Evolutionary conservation across 2,329 filamentous ascomycete genomes (phyloP), one percentile per base, ranked within the genome.

Genomic region (Lachnellula subtilissima): DNA sequence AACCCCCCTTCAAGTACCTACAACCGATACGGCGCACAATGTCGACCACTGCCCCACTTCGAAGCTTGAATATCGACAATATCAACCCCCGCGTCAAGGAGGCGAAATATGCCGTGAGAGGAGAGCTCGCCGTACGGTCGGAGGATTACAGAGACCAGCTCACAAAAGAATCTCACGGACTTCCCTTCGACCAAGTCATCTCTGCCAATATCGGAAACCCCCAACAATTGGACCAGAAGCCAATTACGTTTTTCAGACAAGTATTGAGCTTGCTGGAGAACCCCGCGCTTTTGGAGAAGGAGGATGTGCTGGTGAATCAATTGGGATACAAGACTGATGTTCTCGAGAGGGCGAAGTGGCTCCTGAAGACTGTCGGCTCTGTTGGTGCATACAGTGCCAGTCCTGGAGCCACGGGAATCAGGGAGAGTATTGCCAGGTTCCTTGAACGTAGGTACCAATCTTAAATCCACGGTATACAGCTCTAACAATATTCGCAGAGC

Each of bases 181-280:
- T 97, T 50, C 93, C 94, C 49, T 99, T 99, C 74, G 80, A 89
- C 67, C 82, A 91, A 58, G 87, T 99, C 74, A 93, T 99, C 76
- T 92, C 89, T 61, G 94, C 94, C 75, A 99, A 99, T 77, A 99
- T 99, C 70, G 94, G 94, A 70, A 99, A 99, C 78, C 94, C 94
- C 4, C 94, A 99, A 76, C 94, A 99, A 76, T 85, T 99, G 61
- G 94, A 97, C 76, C 94, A 99, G 81, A 95, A 97, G 80, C 94
- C 94, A 69, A 93, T 99, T 69, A 99, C 94, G 65, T 99, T 97
- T 81, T 97, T 99, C 84, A 87, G 94, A 66, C 93, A 99, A 77
- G 94, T 99, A 28, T 82, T 94, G 68, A 96, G 91, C 75, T 74
- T 99, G 60, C 75, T 97, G 57, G 94, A 99, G 79, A 92, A 97